Conservation (phyloP, 805 yeast genomes). For the Cyberlindnera euphorbiiphila region DNA sequence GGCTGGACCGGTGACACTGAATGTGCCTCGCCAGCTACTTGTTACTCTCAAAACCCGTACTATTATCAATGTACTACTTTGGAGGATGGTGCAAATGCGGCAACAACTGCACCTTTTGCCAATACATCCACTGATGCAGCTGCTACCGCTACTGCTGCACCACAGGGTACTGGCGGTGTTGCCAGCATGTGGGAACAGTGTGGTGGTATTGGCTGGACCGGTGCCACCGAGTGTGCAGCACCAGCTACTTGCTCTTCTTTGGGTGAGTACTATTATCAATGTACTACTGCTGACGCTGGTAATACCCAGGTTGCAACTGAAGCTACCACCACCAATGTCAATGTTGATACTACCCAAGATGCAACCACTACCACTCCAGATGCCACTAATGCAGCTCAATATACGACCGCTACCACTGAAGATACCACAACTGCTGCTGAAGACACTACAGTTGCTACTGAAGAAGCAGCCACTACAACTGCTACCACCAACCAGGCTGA, state of each 20-base stretch:
- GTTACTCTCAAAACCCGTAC: slow-evolving; percentile 24
- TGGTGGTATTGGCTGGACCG: slow-evolving; percentile 12
- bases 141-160: background rate
- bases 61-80: slow-evolving; percentile 26
- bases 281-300: slow-evolving; percentile 10
- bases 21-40: slow-evolving; percentile 24
- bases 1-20: slow-evolving; percentile 10
- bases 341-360: background rate
- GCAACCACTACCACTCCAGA: background rate
- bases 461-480: background rate
- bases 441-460: background rate
- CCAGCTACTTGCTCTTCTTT: slow-evolving; percentile 24
- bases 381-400: too few species aligned
- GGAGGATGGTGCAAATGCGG: background rate
- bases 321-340: too few species aligned
- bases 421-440: background rate
- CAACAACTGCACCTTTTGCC: too few species aligned
- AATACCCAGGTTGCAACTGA: background rate
- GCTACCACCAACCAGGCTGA: background rate
- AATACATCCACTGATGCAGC: too few species aligned
- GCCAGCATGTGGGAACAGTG: slow-evolving; percentile 9
- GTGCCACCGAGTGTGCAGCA: slow-evolving; percentile 19
- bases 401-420: background rate
- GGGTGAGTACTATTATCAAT: slow-evolving; percentile 27
- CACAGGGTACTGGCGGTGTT: too few species aligned